Base-by-base conservation (phyloP, 2,329 filamentous ascomycete genomes). In the Neopestalotiopsis rosae region DNA sequence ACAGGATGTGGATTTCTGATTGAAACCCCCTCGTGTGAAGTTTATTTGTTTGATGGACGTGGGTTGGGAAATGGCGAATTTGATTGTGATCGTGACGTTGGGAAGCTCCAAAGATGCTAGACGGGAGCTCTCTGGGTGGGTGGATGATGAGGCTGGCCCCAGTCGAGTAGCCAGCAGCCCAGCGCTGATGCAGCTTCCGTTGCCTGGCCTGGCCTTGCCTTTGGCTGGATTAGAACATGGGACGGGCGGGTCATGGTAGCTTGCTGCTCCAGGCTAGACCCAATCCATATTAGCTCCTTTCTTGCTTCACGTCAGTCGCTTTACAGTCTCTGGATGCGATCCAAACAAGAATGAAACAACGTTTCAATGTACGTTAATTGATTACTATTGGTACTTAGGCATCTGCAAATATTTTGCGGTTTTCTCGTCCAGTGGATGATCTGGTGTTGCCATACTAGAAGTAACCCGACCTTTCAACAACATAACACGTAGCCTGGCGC, bases 181-280 rank as follows among this genome's bases (percentile, higher is more conserved):
- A 52, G 57, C 40, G 66, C 66, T 69, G 68, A 68, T 69, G 68
- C 68, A 67, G 68, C 68, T 69, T 56, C 61, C 62, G 68, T 62
- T 69, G 65, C 66, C 68, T 69, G 68, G 65, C 66, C 68, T 69
- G 68, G 65, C 58, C 42, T 61, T 4, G 62, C 62, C 56, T 24
- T 24, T 42, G 61, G 3, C 28, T 49, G 20, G 30, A 13, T 49
- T 45, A n/a, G 12, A 49, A n/a, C 61, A 49, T 49, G 14, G 45
- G 45, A 24, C 45, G 10, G 45, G 45, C 20, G 45, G 45, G 45
- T 52, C 38, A 34, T 32, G 28, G 45, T 10, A 40, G 10, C 14
- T 14, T 49, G 61, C 61, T 64, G n/a, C 40, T 17, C 28, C 45
- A 42, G 20, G 42, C 45, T 38, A 57, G 38, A 20, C 49, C 63